phyloP scores from a whole-genome alignment of 2,329 filamentous ascomycete species.

The Myriosclerotinia duriaeana region DNA sequence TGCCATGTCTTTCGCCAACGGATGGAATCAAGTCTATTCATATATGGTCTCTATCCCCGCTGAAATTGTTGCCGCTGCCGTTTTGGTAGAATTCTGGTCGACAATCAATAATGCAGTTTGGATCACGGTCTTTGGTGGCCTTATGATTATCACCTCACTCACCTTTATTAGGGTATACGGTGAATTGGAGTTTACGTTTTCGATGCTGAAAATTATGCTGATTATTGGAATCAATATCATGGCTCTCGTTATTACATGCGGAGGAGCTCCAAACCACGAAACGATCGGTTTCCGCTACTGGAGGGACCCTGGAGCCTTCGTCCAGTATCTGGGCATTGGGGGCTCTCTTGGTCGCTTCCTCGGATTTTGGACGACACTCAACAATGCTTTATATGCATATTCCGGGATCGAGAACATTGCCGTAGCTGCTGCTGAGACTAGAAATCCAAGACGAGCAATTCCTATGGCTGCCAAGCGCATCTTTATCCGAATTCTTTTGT shows the following conservation, averaged over 20 bases:
- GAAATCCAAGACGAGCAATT: conserved; percentile 52
- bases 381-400: conserved; percentile 48
- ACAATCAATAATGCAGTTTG: conserved; percentile 51
- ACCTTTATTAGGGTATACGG: conserved; percentile 45
- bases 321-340: conserved; percentile 57
- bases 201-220: conserved; percentile 58
- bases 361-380: conserved; percentile 46
- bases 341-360: conserved; percentile 62
- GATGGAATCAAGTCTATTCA: conserved; percentile 40
- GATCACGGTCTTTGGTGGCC: conserved; percentile 43
- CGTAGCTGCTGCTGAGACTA: conserved; percentile 55
- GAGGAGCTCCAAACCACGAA: conserved; percentile 57
- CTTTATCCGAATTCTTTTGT: conserved; percentile 55
- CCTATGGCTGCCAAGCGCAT: conserved; percentile 52
- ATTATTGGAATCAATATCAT: conserved; percentile 62
- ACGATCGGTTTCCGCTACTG: conserved; percentile 56
- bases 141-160: conserved; percentile 42
- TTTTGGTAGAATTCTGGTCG: conserved; percentile 64
- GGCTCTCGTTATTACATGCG: conserved; percentile 47
- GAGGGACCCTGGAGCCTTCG: conserved; percentile 61
- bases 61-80: conserved; percentile 62
- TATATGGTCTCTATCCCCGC: conserved; percentile 41
- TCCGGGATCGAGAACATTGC: conserved; percentile 53
- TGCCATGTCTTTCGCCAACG: conserved; percentile 39
- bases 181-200: conserved; percentile 56